A percentile compares a stretch with the other conserved stretches of the same genome.
phyloP scores from a whole-genome alignment of 768 basidiomycete genomes.

The Hericium coralloides region DNA sequence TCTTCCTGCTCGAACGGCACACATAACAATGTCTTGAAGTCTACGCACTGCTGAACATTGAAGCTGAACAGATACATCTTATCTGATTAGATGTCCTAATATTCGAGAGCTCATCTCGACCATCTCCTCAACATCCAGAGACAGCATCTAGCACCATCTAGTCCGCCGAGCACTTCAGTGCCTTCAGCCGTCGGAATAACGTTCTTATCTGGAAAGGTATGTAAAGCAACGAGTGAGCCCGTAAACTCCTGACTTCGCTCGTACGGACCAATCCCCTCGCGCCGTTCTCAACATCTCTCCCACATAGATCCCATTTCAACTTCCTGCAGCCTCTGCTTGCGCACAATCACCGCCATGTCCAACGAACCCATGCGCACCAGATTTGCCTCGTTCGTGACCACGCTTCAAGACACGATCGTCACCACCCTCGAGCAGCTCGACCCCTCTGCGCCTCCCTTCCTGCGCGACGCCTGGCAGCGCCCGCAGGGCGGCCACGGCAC shows the following conservation, averaged over 20 bases:
- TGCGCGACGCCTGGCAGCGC: constrained; percentile 74
- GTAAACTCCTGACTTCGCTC: not conserved
- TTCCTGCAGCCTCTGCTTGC: not conserved
- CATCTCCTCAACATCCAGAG: no score
- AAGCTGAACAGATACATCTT: no score
- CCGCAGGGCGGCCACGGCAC: constrained; percentile 66
- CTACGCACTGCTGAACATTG: no score
- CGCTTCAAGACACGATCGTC: constrained; percentile 77
- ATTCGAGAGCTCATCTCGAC: no score
- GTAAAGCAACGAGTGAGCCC: not conserved
- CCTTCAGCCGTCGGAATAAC: no score
- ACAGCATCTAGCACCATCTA: no score
- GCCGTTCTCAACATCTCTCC: not conserved
- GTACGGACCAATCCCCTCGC: not conserved
- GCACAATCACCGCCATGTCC: not conserved
- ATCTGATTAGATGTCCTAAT: no score
- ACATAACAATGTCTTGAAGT: no score
- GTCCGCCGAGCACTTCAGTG: no score
- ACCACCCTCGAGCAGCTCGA: constrained; percentile 71
- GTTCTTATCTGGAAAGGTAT: no score
- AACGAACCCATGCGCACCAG: not conserved
- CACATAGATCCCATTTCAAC: not conserved
- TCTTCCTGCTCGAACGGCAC: no score
- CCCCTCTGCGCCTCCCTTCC: constrained; percentile 58
- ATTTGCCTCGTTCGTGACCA: constrained; percentile 63